Percentiles rank a stretch among this genome's conserved stretches.
phyloP scores from a whole-genome alignment of 1,139 yeast genomes.

The Diutina ranongensis region DNA sequence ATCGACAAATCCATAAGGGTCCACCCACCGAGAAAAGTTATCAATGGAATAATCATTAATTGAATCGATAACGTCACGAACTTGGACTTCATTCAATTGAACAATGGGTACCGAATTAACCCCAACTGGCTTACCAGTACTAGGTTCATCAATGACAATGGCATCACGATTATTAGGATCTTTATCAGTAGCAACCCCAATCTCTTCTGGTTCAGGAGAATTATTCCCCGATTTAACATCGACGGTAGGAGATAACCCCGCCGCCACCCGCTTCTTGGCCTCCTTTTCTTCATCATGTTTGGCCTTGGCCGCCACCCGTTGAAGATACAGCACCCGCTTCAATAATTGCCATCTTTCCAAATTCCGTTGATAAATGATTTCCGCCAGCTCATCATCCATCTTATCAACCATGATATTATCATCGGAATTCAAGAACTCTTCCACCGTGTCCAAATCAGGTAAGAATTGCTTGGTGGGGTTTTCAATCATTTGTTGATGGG shows the following conservation, averaged over 20 bases:
- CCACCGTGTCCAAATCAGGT: conserved; percentile 47
- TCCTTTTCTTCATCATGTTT: conserved; percentile 23
- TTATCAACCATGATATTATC: conserved; percentile 24
- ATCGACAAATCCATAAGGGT: conserved; percentile 82
- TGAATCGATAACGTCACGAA: conserved; percentile 30
- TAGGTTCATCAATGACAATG: background rate
- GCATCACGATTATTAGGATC: background rate
- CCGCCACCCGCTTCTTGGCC: conserved; percentile 20
- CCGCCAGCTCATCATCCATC: conserved; percentile 31
- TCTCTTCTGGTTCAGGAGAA: background rate
- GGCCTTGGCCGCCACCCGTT: conserved; percentile 42
- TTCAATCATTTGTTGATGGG: conserved; percentile 28
- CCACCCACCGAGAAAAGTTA: conserved; percentile 42
- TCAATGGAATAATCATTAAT: conserved; percentile 17
- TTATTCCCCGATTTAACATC: background rate
- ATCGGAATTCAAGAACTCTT: conserved; percentile 40
- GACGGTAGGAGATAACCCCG: conserved; percentile 17
- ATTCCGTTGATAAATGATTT: conserved; percentile 32
- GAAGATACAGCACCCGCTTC: conserved; percentile 59
- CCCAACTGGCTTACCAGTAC: background rate
- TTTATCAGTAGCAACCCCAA: conserved; percentile 7
- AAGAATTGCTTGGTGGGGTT: conserved; percentile 31
- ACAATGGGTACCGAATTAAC: conserved; percentile 28
- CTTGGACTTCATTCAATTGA: conserved; percentile 33
- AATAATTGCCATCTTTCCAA: conserved; percentile 57